Percentiles rank a stretch among this genome's conserved stretches.
Evolutionary conservation across 768 basidiomycete genomes (phyloP).

Genomic region (Lentinula detonsa): DNA sequence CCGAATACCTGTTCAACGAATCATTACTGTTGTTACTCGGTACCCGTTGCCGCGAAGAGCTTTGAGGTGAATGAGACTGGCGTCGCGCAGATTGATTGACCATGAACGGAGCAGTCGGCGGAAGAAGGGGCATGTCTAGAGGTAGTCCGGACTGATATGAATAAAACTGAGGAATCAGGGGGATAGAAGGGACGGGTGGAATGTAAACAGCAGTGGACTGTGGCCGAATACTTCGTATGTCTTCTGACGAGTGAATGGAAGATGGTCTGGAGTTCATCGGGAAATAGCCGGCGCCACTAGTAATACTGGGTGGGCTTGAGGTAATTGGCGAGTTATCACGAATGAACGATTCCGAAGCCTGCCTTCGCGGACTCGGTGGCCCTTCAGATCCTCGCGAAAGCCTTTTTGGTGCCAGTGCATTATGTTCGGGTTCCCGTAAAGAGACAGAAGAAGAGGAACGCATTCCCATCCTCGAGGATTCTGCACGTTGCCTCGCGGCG

Average conservation of each 20-base stretch:
- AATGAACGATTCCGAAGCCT: slow-evolving; percentile 35
- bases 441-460: slow-evolving; percentile 29
- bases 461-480: slow-evolving; percentile 36
- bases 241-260: slow-evolving; percentile 58
- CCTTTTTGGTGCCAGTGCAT: slow-evolving; percentile 27
- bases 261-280: slow-evolving; percentile 41
- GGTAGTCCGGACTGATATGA: slow-evolving; percentile 24
- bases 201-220: slow-evolving; percentile 34
- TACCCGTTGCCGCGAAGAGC: slow-evolving; percentile 18
- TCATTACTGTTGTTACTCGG: slow-evolving; percentile 10
- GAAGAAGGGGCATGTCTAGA: slow-evolving; percentile 64
- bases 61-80: slow-evolving; percentile 11
- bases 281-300: slow-evolving; percentile 25
- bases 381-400: slow-evolving; percentile 31
- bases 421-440: slow-evolving; percentile 36
- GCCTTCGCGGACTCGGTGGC: slow-evolving; percentile 31
- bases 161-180: slow-evolving; percentile 34
- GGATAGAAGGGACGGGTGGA: slow-evolving; percentile 26
- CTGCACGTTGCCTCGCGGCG: slow-evolving; percentile 49
- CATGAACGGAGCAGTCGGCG: slow-evolving; percentile 74
- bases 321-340: slow-evolving; percentile 45
- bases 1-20: slow-evolving; percentile 3
- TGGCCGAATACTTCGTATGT: slow-evolving; percentile 37
- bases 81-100: slow-evolving; percentile 48
- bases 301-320: slow-evolving; percentile 43